A percentile compares a stretch with the other conserved stretches of the same genome.
These are phyloP conservation scores for Micractinium conductrix DNA, from an alignment of 139 green algal genomes.

Conservation along the genomic window DNA sequence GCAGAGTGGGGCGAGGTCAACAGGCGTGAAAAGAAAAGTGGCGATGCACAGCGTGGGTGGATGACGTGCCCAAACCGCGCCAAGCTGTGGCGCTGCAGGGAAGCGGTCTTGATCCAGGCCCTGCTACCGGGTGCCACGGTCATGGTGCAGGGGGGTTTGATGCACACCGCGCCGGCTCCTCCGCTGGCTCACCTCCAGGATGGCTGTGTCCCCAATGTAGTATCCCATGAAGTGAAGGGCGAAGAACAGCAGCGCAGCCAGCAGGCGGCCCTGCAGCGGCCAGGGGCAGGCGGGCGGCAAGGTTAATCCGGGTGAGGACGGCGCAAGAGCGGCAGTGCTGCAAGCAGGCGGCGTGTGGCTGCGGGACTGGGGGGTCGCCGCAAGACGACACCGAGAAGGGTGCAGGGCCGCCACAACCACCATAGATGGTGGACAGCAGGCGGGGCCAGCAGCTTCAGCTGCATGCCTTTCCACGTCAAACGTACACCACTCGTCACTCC, in stretches of 20 bases:
- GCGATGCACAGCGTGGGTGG: no score
- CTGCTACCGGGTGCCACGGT: no score
- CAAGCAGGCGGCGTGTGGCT: constrained; percentile 14
- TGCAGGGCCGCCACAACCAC: no score
- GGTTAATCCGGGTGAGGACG: not conserved
- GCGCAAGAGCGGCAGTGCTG: constrained; percentile 12
- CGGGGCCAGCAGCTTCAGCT: not conserved
- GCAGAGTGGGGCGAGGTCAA: not conserved
- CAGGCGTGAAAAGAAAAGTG: no score
- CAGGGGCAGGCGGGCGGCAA: not conserved
- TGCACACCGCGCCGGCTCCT: no score
- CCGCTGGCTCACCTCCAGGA: constrained; percentile 42
- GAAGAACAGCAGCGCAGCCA: constrained; percentile 32
- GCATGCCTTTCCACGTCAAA: no score
- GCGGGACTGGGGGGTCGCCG: not conserved
- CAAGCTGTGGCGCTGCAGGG: no score
- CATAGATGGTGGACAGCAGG: not conserved
- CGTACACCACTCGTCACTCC: no score
- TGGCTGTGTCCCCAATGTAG: constrained; percentile 61
- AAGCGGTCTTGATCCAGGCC: no score
- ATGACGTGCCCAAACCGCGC: no score
- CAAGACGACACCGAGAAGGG: no score
- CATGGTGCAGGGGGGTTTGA: no score
- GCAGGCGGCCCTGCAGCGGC: constrained; percentile 31
- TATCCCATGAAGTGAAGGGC: constrained; percentile 61